Evolutionary conservation across 2,329 filamentous ascomycete species (phyloP).

Genomic region (Uncinocarpus reesii): DNA sequence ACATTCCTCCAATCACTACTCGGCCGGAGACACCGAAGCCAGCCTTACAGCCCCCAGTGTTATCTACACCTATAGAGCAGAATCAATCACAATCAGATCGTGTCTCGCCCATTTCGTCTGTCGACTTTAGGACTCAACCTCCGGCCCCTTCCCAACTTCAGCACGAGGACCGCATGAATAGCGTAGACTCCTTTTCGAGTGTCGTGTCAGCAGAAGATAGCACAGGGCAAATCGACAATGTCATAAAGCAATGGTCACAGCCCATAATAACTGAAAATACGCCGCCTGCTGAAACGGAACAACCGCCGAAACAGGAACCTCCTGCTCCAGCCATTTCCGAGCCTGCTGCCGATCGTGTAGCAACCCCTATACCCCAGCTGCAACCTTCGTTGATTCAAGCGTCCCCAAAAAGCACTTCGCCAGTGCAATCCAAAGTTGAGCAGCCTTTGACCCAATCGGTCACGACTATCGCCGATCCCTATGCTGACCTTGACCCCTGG

Average conservation of each 20-base stretch:
- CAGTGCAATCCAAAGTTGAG: conserved; percentile 7
- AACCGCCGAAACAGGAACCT: not conserved
- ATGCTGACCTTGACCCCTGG: conserved; percentile 47
- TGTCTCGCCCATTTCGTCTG: not conserved
- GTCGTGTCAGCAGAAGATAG: conserved; percentile 21
- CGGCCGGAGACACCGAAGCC: not conserved
- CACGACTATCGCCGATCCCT: conserved; percentile 35
- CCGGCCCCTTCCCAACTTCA: conserved; percentile 4
- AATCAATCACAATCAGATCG: not conserved
- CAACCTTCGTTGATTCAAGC: conserved; percentile 10
- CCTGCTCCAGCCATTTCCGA: not conserved
- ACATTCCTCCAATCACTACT: not conserved
- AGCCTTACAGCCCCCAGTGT: not conserved
- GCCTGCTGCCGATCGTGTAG: conserved; percentile 3
- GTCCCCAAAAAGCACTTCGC: conserved; percentile 6
- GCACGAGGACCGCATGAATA: conserved; percentile 24
- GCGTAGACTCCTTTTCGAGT: conserved; percentile 23
- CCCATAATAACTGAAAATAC: conserved; percentile 24
- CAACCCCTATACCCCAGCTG: conserved; percentile 11
- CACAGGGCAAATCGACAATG: conserved; percentile 33
- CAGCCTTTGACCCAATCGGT: conserved; percentile 11
- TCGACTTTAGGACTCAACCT: not conserved
- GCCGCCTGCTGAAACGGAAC: not conserved
- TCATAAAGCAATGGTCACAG: conserved; percentile 37
- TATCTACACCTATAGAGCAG: conserved; percentile 2